Base-by-base conservation (phyloP, 2,329 filamentous ascomycete species). In the Colletotrichum somersetense region DNA sequence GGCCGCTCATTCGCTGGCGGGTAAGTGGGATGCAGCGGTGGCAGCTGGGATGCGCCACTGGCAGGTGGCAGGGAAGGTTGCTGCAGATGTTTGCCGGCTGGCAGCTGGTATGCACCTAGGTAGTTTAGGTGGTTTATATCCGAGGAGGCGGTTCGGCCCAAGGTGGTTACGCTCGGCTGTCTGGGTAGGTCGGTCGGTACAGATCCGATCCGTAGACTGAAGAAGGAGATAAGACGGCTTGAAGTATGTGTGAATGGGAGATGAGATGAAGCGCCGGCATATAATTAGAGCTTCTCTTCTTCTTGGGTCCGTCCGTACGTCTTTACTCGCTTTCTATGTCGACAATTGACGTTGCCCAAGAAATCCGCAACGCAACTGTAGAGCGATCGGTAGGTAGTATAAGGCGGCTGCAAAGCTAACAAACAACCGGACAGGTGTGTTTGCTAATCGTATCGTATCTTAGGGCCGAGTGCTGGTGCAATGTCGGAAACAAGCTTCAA, bases 141-240 rank as follows among this genome's bases (percentile, higher is more conserved):
- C 70, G 70, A 72, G 70, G 53, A 42, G 35, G 14, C 40, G 70
- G 70, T 72, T 72, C 70, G 70, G 70, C 59, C 59, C 6, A 63
- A 63, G 35, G 64, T 64, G 52, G 44, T 67, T 58, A 67, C 30
- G 59, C 69, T 72, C 70, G 70, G 70, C 63, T 23, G 30, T 30
- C 30, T 30, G 30, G 30, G 30, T 30, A 30, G 30, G 30, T 30
- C 30, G 30, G 30, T 30, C 30, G 30, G 30, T 30, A 30, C 3
- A 30, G 30, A 4, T 30, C 30, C 30, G 30, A 30, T 30, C 30
- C 30, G 30, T 30, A 50, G 20, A 44, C n/a, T 30, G 50, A 53
- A 70, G 38, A 53, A 70, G 38, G 26, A 59, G 70, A 50, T 8
- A 26, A 18, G 44, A 46, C 2, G 20, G 44, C 18, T 11, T 46